Evolutionary conservation across 1,284 basidiomycete species (phyloP).

Genomic region (Marasmius oreades): DNA sequence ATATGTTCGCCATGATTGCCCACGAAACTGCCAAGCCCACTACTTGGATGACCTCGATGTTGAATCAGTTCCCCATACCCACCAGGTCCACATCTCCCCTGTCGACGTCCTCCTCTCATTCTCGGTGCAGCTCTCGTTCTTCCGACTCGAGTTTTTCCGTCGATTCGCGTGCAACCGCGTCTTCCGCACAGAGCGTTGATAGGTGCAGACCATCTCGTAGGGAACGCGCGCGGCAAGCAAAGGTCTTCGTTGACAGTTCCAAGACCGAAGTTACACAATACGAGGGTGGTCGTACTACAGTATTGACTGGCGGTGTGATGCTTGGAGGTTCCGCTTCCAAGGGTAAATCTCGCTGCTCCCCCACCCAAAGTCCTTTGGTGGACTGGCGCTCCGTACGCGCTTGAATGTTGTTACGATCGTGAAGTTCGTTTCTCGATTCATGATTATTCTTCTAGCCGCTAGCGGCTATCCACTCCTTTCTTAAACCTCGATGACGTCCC

Average conservation of each 20-base stretch:
- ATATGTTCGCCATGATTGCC: slow-evolving; percentile 69
- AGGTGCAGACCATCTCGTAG: slow-evolving; percentile 54
- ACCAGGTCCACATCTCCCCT: slow-evolving; percentile 54
- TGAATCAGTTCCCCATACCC: slow-evolving; percentile 58
- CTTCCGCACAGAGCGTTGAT: slow-evolving; percentile 29
- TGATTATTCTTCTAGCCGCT: neutral
- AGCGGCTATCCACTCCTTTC: slow-evolving; percentile 6
- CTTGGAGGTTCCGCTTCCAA: slow-evolving; percentile 50
- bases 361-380: slow-evolving; percentile 24
- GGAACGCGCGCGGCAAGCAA: slow-evolving; percentile 61
- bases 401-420: slow-evolving; percentile 19
- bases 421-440: neutral
- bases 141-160: slow-evolving; percentile 60
- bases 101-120: slow-evolving; percentile 62
- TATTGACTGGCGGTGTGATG: slow-evolving; percentile 82
- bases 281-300: slow-evolving; percentile 81
- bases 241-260: slow-evolving; percentile 65
- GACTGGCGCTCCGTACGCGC: slow-evolving; percentile 48
- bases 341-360: slow-evolving; percentile 17
- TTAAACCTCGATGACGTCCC: neutral
- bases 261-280: slow-evolving; percentile 79
- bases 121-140: slow-evolving; percentile 72
- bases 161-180: slow-evolving; percentile 40
- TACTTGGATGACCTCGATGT: slow-evolving; percentile 63
- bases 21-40: slow-evolving; percentile 58